A percentile compares a stretch with the other conserved stretches of the same genome.
Evolutionary conservation across 768 basidiomycete genomes (phyloP).

Genomic region (Kwoniella bestiolae): DNA sequence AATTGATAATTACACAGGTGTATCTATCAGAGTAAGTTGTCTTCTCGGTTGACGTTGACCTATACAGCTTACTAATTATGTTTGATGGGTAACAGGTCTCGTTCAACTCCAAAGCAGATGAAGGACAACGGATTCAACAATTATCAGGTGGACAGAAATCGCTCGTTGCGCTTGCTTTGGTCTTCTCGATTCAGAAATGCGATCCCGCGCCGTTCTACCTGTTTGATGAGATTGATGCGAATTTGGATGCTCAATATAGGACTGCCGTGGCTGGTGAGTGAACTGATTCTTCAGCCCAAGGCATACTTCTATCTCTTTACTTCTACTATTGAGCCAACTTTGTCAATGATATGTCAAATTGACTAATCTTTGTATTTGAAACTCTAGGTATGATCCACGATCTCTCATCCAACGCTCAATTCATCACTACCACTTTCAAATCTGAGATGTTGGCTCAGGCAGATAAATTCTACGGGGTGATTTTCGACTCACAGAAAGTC

Average conservation of each 20-base stretch:
- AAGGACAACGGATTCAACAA: constrained; percentile 94
- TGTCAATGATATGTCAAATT: not conserved
- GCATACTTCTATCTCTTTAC: too few species aligned
- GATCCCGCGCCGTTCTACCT: constrained; percentile 99
- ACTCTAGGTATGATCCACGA: constrained; percentile 96
- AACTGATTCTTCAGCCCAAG: not conserved
- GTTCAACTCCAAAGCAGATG: constrained; percentile 98
- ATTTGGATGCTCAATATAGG: constrained; percentile 94
- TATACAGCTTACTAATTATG: not conserved
- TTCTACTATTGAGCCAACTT: too few species aligned
- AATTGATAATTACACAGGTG: constrained; percentile 94
- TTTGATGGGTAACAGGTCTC: constrained; percentile 69
- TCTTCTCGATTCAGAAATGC: constrained; percentile 98
- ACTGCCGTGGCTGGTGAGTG: constrained; percentile 89
- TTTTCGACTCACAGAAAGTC: constrained; percentile 95
- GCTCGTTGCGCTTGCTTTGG: constrained; percentile 87
- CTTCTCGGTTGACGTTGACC: not conserved
- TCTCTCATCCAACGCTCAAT: constrained; percentile 83
- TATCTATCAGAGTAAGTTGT: constrained; percentile 79
- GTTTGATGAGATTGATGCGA: constrained; percentile 99
- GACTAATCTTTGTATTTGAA: too few species aligned
- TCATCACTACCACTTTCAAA: constrained; percentile 97
- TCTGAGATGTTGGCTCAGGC: constrained; percentile 95
- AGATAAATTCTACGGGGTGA: constrained; percentile 95
- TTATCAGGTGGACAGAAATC: constrained; percentile 97